A percentile compares a stretch with the other conserved stretches of the same genome.
Conservation (phyloP, 176 grass and related monocot genomes). For the Musa beccarii region DNA sequence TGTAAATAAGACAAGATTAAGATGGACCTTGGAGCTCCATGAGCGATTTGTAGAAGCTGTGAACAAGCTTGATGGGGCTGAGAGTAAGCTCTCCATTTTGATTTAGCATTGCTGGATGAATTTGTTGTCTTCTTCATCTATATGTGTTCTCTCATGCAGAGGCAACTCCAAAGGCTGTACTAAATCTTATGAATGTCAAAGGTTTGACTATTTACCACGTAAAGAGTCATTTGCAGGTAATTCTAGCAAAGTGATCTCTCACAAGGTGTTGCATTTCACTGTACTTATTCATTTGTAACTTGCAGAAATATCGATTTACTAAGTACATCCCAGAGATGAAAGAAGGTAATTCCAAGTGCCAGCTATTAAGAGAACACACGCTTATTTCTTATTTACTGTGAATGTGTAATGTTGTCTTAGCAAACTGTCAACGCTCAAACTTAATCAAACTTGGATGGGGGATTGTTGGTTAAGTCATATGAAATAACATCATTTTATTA, state of each 20-base stretch:
- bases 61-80: slow-evolving; percentile 67
- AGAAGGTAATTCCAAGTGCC: slow-evolving; percentile 45
- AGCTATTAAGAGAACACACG: not conserved
- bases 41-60: slow-evolving; percentile 72
- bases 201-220: slow-evolving; percentile 84
- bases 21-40: slow-evolving; percentile 77
- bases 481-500: too few relatives aligned
- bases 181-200: slow-evolving; percentile 85
- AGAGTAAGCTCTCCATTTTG: slow-evolving; percentile 41
- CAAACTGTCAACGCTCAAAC: not conserved
- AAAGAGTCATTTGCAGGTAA: slow-evolving; percentile 94
- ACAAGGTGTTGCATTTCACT: not conserved
- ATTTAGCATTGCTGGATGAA: slow-evolving; percentile 6
- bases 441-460: not conserved
- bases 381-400: not conserved
- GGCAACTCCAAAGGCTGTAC: slow-evolving; percentile 77
- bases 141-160: slow-evolving; percentile 30
- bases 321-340: slow-evolving; percentile 61
- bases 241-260: not conserved
- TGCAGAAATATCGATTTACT: slow-evolving; percentile 66
- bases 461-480: too few relatives aligned
- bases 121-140: not conserved
- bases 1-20: slow-evolving; percentile 54
- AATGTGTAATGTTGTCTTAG: not conserved
- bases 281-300: not conserved